These are phyloP conservation scores for Vicia sativa DNA, from an alignment of 306 rosid genomes.

Conservation along the genomic window DNA sequence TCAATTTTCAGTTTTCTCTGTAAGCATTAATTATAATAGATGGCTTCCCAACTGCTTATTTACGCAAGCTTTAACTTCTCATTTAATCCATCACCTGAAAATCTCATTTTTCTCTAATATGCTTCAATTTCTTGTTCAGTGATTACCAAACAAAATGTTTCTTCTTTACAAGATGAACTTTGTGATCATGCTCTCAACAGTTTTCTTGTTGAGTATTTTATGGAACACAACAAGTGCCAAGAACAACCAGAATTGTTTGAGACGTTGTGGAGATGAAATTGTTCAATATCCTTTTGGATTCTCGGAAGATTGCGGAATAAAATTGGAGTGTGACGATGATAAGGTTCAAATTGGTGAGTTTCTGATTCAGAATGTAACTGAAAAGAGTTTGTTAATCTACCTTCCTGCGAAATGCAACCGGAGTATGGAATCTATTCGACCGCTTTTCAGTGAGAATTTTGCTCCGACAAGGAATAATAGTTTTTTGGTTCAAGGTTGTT, in stretches of 20 bases:
- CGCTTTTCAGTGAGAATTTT: slow-evolving; percentile 46
- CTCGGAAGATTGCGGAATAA: slow-evolving; percentile 47
- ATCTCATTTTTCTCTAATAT: background rate
- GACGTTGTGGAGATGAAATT: slow-evolving; percentile 38
- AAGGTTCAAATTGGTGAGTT: slow-evolving; percentile 42
- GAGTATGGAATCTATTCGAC: slow-evolving; percentile 24
- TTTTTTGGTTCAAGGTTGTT: slow-evolving; percentile 64
- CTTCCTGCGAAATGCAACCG: slow-evolving; percentile 60
- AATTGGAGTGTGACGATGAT: slow-evolving; percentile 35
- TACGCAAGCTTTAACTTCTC: slow-evolving; percentile 52
- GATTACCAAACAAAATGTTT: too few relatives aligned
- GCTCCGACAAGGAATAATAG: slow-evolving; percentile 54
- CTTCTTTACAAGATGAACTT: slow-evolving; percentile 23
- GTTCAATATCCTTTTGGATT: slow-evolving; percentile 76
- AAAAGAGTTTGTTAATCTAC: slow-evolving; percentile 50
- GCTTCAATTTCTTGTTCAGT: slow-evolving; percentile 10
- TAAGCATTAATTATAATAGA: slow-evolving; percentile 64
- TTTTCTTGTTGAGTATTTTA: slow-evolving; percentile 32
- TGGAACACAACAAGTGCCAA: slow-evolving; percentile 44
- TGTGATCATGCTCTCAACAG: slow-evolving; percentile 31
- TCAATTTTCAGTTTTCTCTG: slow-evolving; percentile 19
- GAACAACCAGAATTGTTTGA: slow-evolving; percentile 18
- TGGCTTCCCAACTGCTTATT: slow-evolving; percentile 68
- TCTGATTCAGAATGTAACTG: slow-evolving; percentile 53
- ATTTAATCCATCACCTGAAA: slow-evolving; percentile 39